Conservation (phyloP, 2,329 filamentous ascomycete genomes). For the Amylocarpus encephaloides region DNA sequence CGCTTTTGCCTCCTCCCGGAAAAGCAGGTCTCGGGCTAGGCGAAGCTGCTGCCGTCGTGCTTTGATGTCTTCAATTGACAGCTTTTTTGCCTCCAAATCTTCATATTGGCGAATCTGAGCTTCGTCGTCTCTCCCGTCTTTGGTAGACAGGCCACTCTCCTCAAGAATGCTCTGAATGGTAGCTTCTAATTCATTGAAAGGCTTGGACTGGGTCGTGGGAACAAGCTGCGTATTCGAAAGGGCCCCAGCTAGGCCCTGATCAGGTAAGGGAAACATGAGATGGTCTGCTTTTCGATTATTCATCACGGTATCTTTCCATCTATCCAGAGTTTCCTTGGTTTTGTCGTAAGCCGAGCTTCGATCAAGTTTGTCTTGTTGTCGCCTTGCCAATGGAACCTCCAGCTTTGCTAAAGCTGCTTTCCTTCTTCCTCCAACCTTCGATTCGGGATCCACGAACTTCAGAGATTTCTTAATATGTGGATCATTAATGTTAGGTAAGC, state of each 20-base stretch:
- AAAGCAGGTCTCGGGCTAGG: slow-evolving; percentile 75
- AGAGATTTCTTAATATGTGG: slow-evolving; percentile 71
- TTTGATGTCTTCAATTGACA: slow-evolving; percentile 67
- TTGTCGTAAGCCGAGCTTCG: slow-evolving; percentile 80
- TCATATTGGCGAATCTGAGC: slow-evolving; percentile 63
- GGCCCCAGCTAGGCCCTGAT: slow-evolving; percentile 55
- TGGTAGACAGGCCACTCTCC: slow-evolving; percentile 68
- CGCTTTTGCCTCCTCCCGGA: slow-evolving; percentile 79
- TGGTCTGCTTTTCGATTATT: slow-evolving; percentile 88
- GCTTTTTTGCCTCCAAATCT: slow-evolving; percentile 62
- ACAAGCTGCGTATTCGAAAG: slow-evolving; percentile 56
- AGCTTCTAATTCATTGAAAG: slow-evolving; percentile 75
- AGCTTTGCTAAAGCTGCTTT: slow-evolving; percentile 62
- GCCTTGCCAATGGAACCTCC: slow-evolving; percentile 73
- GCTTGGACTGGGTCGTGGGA: slow-evolving; percentile 56
- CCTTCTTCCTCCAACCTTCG: slow-evolving; percentile 45
- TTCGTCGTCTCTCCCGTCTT: slow-evolving; percentile 53
- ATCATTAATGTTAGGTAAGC: slow-evolving; percentile 64
- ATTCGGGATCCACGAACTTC: slow-evolving; percentile 64
- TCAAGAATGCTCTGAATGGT: slow-evolving; percentile 85
- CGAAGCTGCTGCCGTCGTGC: slow-evolving; percentile 69
- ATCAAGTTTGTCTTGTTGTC: slow-evolving; percentile 80
- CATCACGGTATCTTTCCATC: slow-evolving; percentile 95
- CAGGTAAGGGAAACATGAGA: slow-evolving; percentile 77
- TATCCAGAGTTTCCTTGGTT: slow-evolving; percentile 81